Evolutionary conservation across 331 rosid species (phyloP), one percentile per base, ranked within the genome.

Genomic region (Rhamnella rubrinervis): DNA sequence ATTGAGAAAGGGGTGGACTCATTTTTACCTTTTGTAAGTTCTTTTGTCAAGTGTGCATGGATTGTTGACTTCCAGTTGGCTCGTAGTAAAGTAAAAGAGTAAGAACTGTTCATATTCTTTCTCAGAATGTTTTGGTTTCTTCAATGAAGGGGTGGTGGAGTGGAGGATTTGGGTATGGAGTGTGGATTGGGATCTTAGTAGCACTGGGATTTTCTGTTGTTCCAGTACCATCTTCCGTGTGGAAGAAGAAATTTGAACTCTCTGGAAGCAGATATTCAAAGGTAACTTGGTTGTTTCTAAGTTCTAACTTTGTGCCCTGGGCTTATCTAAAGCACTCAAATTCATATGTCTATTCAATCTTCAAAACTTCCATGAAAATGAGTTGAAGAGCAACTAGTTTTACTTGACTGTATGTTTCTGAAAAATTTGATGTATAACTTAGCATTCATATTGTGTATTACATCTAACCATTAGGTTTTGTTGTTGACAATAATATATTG

Each of bases 101-200:
- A 44, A 25, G 39, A 56, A 60, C 0, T 62, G 60, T 63, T 78
- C 25, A 46, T 59, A 28, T 59, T 49, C 73, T 53, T 55, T 51
- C 68, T 75, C 49, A 73, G 44, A 31, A 38, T 70, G 49, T 57
- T 58, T 39, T 58, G 35, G 55, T 53, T 63, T 49, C 61, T 75
- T 71, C 62, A 38, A 44, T 81, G 51, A 67, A 93, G 98, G 97
- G 97, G 56, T 93, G 98, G 97, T 93, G 97, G 97, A 80, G 97
- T 75, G 98, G 97, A 81, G 98, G 97, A 39, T 93, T 93, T 72
- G 98, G 93, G 15, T 93, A 90, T 72, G 98, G 98, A 61, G 82
- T 90, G 52, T 93, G 98, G 98, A 93, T 93, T 70, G 98, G 97
- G 52, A 72, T 88, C 84, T 82, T 93, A 77, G 97, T 93, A 74